Conservation (phyloP, 306 rosid genomes). For the Trifolium repens region DNA sequence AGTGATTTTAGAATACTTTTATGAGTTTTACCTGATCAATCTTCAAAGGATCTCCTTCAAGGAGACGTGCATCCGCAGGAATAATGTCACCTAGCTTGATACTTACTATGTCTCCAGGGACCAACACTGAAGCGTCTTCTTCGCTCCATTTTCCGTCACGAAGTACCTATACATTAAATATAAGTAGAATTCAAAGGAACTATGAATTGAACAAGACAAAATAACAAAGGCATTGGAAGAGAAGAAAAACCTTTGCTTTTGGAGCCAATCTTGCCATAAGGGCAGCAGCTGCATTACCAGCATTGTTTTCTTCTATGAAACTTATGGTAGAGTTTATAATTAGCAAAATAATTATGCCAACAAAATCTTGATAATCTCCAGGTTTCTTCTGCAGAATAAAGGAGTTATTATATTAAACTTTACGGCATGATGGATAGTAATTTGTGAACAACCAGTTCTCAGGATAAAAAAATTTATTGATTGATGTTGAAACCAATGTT, state of each 20-base stretch:
- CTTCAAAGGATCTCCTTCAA: conserved; percentile 81
- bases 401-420: conserved; percentile 8
- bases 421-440: conserved; percentile 9
- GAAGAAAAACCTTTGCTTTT: conserved; percentile 62
- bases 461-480: conserved; percentile 1
- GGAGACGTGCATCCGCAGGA: conserved; percentile 83
- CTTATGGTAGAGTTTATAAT: conserved; percentile 75
- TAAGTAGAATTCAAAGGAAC: conserved; percentile 7
- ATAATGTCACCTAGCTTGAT: conserved; percentile 80
- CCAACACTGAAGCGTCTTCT: conserved; percentile 76
- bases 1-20: neutral
- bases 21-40: conserved; percentile 65
- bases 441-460: neutral
- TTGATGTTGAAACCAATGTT: conserved; percentile 18
- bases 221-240: conserved; percentile 7
- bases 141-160: conserved; percentile 79
- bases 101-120: conserved; percentile 79
- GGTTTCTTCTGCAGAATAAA: conserved; percentile 46
- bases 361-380: conserved; percentile 68
- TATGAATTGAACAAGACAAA: neutral
- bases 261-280: conserved; percentile 59
- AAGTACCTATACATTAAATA: conserved; percentile 48
- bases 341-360: conserved; percentile 64
- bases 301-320: conserved; percentile 81
- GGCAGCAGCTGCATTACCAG: conserved; percentile 85